A percentile compares a stretch with the other conserved stretches of the same genome.
Evolutionary conservation across 768 basidiomycete species (phyloP).

Genomic region (Epithele typhae): DNA sequence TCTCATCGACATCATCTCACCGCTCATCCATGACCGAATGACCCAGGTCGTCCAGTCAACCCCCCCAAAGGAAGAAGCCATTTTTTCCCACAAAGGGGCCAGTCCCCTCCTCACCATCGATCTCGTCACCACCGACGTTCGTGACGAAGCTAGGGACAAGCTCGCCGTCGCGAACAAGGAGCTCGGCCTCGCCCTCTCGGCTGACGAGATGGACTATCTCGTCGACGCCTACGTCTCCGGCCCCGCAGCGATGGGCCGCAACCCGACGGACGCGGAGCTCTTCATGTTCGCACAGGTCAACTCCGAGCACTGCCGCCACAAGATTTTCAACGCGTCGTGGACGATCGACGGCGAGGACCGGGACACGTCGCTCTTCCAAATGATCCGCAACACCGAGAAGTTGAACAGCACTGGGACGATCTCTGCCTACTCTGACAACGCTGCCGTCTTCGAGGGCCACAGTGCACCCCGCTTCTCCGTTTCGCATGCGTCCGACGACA

Average conservation of each 20-base stretch:
- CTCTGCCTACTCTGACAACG: slow-evolving; percentile 97
- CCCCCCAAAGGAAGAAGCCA: slow-evolving; percentile 49
- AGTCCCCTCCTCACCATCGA: slow-evolving; percentile 70
- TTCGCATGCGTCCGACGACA: slow-evolving; percentile 16
- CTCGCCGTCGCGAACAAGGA: slow-evolving; percentile 75
- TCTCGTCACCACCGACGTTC: slow-evolving; percentile 36
- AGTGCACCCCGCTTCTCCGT: slow-evolving; percentile 71
- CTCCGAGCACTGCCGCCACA: slow-evolving; percentile 99
- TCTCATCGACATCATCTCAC: slow-evolving; percentile 52
- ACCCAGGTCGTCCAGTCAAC: slow-evolving; percentile 71
- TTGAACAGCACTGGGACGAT: slow-evolving; percentile 74
- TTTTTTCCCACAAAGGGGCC: slow-evolving; percentile 62
- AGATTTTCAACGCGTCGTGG: slow-evolving; percentile 99
- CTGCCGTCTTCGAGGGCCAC: slow-evolving; percentile 86
- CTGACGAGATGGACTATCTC: slow-evolving; percentile 90
- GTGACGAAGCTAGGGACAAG: slow-evolving; percentile 49
- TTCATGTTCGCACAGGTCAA: slow-evolving; percentile 99
- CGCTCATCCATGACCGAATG: slow-evolving; percentile 93
- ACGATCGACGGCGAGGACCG: slow-evolving; percentile 68
- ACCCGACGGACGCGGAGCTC: slow-evolving; percentile 95
- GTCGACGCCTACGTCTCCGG: slow-evolving; percentile 84
- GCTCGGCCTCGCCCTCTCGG: slow-evolving; percentile 86
- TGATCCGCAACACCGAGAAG: slow-evolving; percentile 96
- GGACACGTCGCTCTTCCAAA: slow-evolving; percentile 81
- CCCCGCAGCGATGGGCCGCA: slow-evolving; percentile 58